Base-by-base conservation (phyloP, 2,329 filamentous ascomycete genomes). In the Trichoderma asperellum region DNA sequence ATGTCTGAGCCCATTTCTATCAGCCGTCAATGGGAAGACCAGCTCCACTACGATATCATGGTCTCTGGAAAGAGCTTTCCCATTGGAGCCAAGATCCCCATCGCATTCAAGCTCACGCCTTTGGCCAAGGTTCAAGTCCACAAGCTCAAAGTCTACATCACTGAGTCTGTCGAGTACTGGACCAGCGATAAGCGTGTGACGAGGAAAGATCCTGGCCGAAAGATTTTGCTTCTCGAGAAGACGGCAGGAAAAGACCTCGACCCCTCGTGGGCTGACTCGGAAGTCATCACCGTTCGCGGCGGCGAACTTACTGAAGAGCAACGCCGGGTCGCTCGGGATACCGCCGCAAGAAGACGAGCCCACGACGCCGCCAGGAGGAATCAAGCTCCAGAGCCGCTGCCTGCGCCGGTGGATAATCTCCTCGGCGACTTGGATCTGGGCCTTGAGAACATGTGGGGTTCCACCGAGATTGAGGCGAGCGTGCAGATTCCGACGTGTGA, bases 41-140 rank as follows among this genome's bases (percentile, higher is more conserved):
- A 97, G 76, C 84, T 97, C 37, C 93, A 96, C 76, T 97, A 97
- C 81, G 94, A 97, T 75, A 97, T 97, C 74, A 91, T 97, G 77
- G 97, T 97, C 67, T 97, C 94, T 1, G 94, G 94, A 67, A 97
- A 97, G 84, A 96, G 94, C 0, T 97, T 97, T 70, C 93, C 94
- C 0, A 87, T 97, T 24, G 94, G 94, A 18, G 88, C 91, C 49
- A 92, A 92, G 75, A 93, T 97, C 18, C 94, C 94, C 0, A 96
- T 97, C 70, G 94, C 94, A 1, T 97, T 97, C 83, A 97, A 97
- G 79, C 85, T 97, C 73, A 97, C 94, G 0, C 94, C 94, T 0
- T 82, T 97, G 27, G 94, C 94, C 70, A 97, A 97, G 82, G 94
- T 97, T 7, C 93, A 96, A 78, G 92, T 95, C 67, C 94, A 97